Evolutionary conservation across 345 rosid genomes (phyloP), one percentile per base, ranked within the genome.

Genomic region (Hypericum androsaemum): DNA sequence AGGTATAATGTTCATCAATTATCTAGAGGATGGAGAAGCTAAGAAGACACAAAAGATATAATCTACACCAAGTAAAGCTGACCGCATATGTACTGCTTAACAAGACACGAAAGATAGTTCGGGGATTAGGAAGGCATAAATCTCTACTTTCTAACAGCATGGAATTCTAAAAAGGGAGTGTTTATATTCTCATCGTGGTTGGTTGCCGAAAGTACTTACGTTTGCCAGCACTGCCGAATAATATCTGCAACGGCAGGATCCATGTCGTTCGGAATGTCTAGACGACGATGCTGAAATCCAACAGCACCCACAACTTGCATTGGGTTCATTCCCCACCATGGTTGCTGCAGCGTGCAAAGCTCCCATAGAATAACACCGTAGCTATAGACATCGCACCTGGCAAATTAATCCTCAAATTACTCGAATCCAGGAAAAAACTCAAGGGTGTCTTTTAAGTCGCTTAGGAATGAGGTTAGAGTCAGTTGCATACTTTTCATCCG

Each of bases 221-320:
- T 86, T 63, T 86, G 83, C 98, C 96, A 90, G 72, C 96, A 86
- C 53, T 74, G 57, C 65, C 66, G 63, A 55, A 90, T 90, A 65
- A 90, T 79, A 48, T 90, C 90, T 0, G 95, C 86, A 50, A 90
- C 52, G 7, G 65, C 59, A 28, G 89, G 84, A 62, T 90, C 92
- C 52, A 84, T 61, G 64, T 53, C 53, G 40, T 76, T 73, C 1
- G 98, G 96, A 61, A 90, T 86, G 44, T 84, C 92, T 0, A 90
- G 90, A 22, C 89, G 77, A 5, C 98, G 85, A 64, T 90, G 98
- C 65, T 90, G 98, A 68, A 84, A 90, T 42, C 96, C 98, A 43
- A 90, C 98, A 0, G 98, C 98, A 14, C 98, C 96, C 37, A 90
- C 98, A n/a, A 90, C 98, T 71, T 90, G 96, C 96, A 90, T 90